Evolutionary conservation across 306 rosid species (phyloP).

Genomic region (Sesbania bispinosa): DNA sequence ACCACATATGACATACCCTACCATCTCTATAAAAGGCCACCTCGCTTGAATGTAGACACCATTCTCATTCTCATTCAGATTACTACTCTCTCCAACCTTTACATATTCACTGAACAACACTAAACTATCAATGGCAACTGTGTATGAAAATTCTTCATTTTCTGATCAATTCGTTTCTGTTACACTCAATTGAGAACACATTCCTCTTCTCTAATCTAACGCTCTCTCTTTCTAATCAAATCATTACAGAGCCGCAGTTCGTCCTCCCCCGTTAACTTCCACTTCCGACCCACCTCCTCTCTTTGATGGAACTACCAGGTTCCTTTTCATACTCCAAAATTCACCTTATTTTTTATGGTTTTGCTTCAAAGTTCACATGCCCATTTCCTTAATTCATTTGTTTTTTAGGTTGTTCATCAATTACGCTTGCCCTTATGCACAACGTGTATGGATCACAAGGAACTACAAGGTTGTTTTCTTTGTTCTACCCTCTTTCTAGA

Average conservation of each 20-base stretch:
- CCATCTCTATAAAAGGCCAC: background rate
- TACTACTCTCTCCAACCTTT: too few species aligned
- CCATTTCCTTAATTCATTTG: background rate
- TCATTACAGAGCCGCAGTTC: conserved; percentile 26
- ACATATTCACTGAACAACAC: too few species aligned
- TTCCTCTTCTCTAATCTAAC: background rate
- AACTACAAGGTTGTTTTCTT: conserved; percentile 61
- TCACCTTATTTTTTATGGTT: background rate
- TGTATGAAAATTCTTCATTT: background rate
- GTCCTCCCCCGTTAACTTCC: conserved; percentile 52
- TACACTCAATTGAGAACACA: background rate
- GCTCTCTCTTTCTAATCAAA: background rate
- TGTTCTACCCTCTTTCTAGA: background rate
- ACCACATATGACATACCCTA: too few species aligned
- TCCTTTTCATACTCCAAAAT: background rate
- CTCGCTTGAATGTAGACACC: background rate
- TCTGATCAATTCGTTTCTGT: background rate
- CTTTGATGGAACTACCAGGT: conserved; percentile 91
- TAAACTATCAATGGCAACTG: conserved; percentile 31
- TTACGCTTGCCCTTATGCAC: conserved; percentile 72
- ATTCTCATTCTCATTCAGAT: background rate
- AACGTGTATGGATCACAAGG: conserved; percentile 81
- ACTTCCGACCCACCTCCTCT: conserved; percentile 62
- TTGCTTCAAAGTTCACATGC: background rate
- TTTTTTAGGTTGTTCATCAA: conserved; percentile 49